Base-by-base conservation (phyloP, 768 basidiomycete genomes). In the Termitomyces sp. region DNA sequence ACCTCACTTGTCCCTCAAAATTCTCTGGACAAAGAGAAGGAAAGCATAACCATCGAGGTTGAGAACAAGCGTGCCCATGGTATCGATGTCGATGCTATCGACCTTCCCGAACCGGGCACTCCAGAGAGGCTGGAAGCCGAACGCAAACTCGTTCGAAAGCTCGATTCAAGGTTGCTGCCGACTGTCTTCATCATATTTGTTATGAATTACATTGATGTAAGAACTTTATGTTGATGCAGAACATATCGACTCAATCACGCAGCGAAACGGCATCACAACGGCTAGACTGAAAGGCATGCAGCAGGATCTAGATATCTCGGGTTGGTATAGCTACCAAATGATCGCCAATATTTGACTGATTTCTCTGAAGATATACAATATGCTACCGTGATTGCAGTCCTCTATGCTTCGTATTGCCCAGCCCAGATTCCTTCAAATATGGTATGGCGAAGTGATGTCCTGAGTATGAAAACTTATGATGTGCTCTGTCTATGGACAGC, bases 351-450 rank as follows among this genome's bases (percentile, higher is more conserved):
- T 14, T 35, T 24, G 1, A 66, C 67, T 60, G 60, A 67, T 26
- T 66, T 58, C 30, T 45, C 10, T 57, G n/a, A 22, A 84, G 83
- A 79, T 56, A 67, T 83, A 16, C 76, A 83, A 63, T 84, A 84
- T 62, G 71, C 73, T 24, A 78, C 78, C 3, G 70, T 83, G 24
- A 68, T 85, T 14, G 82, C 82, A 0, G 70, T 81, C 46, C 72
- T 84, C 26, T 84, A 78, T 59, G 86, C 73, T 2, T 81, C 83
- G 1, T 85, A 87, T 58, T 79, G 79, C 38, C 85, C 85, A 2
- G 79, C 82, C 14, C 85, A 87, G 62, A 78, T 87, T 54, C 86
- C 86, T 0, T 85, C 81, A 0, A 88, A 85, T 63, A 85, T 87
- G 81, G 84, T 80, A 59, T 20, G n/a, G 40, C n/a, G 9, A 18